These are phyloP conservation scores for Singerocomus inundabilis DNA, from an alignment of 1,284 basidiomycete species.

Conservation along the genomic window DNA sequence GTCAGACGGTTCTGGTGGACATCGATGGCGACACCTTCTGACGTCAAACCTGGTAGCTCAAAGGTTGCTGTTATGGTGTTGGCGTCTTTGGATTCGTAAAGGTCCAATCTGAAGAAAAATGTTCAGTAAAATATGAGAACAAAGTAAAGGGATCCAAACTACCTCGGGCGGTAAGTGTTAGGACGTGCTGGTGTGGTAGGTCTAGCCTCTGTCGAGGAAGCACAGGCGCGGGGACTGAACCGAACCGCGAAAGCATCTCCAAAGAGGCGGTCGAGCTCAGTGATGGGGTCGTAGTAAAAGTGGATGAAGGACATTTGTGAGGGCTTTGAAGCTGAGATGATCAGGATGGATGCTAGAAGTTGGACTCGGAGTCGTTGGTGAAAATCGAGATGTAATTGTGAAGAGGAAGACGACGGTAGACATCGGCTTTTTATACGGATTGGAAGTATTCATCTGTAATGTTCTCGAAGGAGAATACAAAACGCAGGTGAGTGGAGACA, in stretches of 20 bases:
- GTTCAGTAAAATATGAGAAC: neutral
- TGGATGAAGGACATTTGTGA: constrained; percentile 9
- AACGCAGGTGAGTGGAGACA: too few relatives aligned
- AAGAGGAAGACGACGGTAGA: neutral
- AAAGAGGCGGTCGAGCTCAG: constrained; percentile 13
- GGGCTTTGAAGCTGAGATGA: too few relatives aligned
- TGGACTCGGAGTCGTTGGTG: neutral
- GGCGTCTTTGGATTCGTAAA: constrained; percentile 34
- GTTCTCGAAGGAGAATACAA: neutral
- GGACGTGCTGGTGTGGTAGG: too few relatives aligned
- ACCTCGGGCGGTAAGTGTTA: neutral
- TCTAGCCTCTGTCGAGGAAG: neutral
- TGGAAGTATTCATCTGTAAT: neutral
- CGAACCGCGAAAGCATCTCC: constrained; percentile 1
- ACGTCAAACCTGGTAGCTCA: constrained; percentile 45
- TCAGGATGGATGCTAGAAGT: too few relatives aligned
- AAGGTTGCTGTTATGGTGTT: constrained; percentile 41
- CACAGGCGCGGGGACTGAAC: neutral
- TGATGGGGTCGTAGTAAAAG: constrained; percentile 9
- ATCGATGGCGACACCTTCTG: constrained; percentile 37
- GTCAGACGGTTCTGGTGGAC: too few relatives aligned
- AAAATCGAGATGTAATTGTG: neutral
- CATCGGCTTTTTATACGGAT: constrained; percentile 1
- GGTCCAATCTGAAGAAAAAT: constrained; percentile 29
- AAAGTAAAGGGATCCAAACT: accelerated